Evolutionary conservation across 345 rosid species (phyloP).

Genomic region (Eucalyptus globulus): DNA sequence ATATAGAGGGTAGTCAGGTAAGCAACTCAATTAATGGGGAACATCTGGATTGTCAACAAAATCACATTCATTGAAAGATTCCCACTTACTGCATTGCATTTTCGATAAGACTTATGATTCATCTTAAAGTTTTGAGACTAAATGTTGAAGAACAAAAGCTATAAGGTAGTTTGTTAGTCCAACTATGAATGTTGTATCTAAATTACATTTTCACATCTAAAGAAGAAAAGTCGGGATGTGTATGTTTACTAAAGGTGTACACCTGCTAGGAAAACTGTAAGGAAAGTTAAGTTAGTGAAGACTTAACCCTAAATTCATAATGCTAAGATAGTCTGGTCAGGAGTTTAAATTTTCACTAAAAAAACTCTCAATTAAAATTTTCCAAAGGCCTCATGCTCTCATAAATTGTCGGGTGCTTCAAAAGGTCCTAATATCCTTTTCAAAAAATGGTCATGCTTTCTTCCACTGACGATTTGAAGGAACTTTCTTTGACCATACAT

Average conservation of each 20-base stretch:
- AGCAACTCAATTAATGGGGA: background rate
- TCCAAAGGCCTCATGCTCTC: background rate
- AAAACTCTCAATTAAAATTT: background rate
- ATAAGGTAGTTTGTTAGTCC: background rate
- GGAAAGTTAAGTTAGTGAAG: background rate
- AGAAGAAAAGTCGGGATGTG: background rate
- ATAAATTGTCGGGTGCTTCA: background rate
- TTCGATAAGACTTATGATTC: background rate
- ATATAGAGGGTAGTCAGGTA: background rate
- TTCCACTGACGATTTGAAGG: background rate
- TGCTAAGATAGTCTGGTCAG: background rate
- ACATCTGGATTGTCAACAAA: background rate
- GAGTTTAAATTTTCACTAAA: background rate
- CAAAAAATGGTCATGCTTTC: background rate
- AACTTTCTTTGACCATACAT: background rate
- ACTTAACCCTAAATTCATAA: background rate
- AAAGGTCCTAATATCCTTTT: background rate
- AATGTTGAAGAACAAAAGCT: background rate
- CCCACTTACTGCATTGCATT: background rate
- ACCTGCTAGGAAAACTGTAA: background rate
- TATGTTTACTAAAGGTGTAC: background rate
- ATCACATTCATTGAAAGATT: background rate
- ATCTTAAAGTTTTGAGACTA: background rate
- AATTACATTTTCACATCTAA: no score
- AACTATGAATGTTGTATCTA: background rate